These are phyloP conservation scores for Rhodotorula paludigena DNA, from an alignment of 768 basidiomycete species.

Conservation along the genomic window DNA sequence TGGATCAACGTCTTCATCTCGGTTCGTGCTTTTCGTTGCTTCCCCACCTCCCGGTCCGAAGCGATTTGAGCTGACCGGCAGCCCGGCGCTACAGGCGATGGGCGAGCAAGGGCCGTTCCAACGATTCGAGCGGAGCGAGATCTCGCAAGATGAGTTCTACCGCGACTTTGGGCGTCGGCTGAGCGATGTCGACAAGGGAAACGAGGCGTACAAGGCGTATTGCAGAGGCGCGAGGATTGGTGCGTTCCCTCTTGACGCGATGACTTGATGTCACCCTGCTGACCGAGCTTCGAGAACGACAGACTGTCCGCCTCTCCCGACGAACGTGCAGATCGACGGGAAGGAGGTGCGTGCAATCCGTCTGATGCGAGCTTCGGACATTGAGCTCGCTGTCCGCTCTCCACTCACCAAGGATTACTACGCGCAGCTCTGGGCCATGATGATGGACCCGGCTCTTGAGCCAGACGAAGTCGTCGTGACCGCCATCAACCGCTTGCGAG, in stretches of 20 bases:
- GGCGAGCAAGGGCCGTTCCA: slow-evolving; percentile 30
- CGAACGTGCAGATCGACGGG: slow-evolving; percentile 24
- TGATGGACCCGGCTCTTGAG: slow-evolving; percentile 29
- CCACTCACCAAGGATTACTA: neutral
- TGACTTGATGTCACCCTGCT: neutral
- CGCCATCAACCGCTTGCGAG: slow-evolving; percentile 29
- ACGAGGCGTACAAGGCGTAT: slow-evolving; percentile 20
- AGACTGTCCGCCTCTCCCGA: slow-evolving; percentile 25
- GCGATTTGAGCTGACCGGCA: neutral
- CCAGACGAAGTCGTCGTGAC: slow-evolving; percentile 21
- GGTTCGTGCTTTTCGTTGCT: neutral
- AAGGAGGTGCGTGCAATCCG: slow-evolving; percentile 12
- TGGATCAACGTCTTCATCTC: slow-evolving; percentile 35
- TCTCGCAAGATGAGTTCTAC: slow-evolving; percentile 29
- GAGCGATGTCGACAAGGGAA: slow-evolving; percentile 9
- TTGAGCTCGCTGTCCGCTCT: neutral
- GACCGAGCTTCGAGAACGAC: too few species aligned
- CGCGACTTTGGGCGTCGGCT: slow-evolving; percentile 18
- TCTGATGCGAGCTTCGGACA: too few species aligned
- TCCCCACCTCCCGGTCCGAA: neutral
- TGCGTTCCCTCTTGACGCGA: neutral
- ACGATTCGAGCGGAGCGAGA: slow-evolving; percentile 24
- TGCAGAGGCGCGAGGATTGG: slow-evolving; percentile 11
- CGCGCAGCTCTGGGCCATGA: slow-evolving; percentile 24
- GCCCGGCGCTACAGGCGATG: slow-evolving; percentile 1